These are phyloP conservation scores for Wilcoxina mikolae DNA, from an alignment of 495 filamentous ascomycete species.

Conservation along the genomic window DNA sequence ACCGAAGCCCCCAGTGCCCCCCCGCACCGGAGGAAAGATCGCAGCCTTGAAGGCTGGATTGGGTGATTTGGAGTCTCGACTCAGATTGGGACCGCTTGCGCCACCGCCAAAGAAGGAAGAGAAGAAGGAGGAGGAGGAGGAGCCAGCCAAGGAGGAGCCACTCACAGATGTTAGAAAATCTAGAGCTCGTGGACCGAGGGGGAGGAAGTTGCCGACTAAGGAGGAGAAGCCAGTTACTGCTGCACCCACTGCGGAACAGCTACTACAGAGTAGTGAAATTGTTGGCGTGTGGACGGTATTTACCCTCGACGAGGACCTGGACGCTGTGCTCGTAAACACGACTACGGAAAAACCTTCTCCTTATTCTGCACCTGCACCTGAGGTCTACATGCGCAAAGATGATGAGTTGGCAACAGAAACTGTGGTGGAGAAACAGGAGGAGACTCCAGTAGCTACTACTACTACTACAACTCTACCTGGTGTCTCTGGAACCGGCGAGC, in stretches of 20 bases:
- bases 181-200: slow-evolving; percentile 70
- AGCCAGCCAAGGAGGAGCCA: slow-evolving; percentile 51
- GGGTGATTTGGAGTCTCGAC: slow-evolving; percentile 69
- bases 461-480: slow-evolving; percentile 12
- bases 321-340: slow-evolving; percentile 9
- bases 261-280: slow-evolving; percentile 5
- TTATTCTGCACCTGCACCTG: background rate
- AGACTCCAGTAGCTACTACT: background rate
- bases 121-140: slow-evolving; percentile 51
- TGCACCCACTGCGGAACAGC: background rate
- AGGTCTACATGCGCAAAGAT: background rate
- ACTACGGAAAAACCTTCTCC: background rate
- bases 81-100: slow-evolving; percentile 64
- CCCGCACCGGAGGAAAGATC: slow-evolving; percentile 74
- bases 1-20: slow-evolving; percentile 65
- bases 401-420: background rate
- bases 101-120: slow-evolving; percentile 24
- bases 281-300: slow-evolving; percentile 23
- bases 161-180: slow-evolving; percentile 78
- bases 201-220: slow-evolving; percentile 34
- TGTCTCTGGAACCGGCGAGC: slow-evolving; percentile 8
- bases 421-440: background rate
- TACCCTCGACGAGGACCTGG: slow-evolving; percentile 17
- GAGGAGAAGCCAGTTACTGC: slow-evolving; percentile 1
- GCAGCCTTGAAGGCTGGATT: slow-evolving; percentile 76